Conservation (phyloP, 495 filamentous ascomycete genomes). For the Neurospora sublineolata region DNA sequence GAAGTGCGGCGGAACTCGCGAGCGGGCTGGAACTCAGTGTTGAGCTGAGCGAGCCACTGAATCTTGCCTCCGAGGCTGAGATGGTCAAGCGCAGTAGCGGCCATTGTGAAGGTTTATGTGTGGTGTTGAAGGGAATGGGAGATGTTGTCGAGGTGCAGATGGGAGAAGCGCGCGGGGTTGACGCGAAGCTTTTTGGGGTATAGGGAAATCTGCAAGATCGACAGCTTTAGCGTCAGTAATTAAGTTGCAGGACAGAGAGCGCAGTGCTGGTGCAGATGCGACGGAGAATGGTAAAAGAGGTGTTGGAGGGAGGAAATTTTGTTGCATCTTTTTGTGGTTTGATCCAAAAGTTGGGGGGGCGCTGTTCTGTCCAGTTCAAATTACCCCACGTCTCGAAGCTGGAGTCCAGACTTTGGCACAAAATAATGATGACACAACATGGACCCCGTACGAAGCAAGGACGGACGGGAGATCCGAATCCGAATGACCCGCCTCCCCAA, state of each 20-base stretch:
- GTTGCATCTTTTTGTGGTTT: background rate
- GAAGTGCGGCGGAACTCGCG: conserved; percentile 90
- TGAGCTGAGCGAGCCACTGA: conserved; percentile 75
- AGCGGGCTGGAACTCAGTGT: conserved; percentile 64
- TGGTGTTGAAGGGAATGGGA: background rate
- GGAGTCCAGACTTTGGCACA: background rate
- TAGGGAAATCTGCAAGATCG: background rate
- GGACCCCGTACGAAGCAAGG: background rate
- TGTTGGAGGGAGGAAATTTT: background rate
- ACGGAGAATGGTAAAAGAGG: background rate
- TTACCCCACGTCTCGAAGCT: background rate
- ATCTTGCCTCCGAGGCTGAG: conserved; percentile 68
- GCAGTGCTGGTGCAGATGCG: background rate
- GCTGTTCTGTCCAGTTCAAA: background rate
- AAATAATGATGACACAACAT: background rate
- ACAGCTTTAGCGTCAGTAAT: background rate
- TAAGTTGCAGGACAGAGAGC: background rate
- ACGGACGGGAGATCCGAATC: background rate
- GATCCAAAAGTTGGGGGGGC: background rate
- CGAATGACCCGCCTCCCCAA: background rate
- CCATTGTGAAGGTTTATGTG: conserved; percentile 34
- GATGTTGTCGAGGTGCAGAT: background rate
- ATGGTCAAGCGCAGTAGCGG: conserved; percentile 62
- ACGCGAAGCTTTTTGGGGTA: background rate
- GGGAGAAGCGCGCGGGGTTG: conserved; percentile 10